Base-by-base conservation (phyloP, 257 asterid genomes). In the Solanum pimpinellifolium region DNA sequence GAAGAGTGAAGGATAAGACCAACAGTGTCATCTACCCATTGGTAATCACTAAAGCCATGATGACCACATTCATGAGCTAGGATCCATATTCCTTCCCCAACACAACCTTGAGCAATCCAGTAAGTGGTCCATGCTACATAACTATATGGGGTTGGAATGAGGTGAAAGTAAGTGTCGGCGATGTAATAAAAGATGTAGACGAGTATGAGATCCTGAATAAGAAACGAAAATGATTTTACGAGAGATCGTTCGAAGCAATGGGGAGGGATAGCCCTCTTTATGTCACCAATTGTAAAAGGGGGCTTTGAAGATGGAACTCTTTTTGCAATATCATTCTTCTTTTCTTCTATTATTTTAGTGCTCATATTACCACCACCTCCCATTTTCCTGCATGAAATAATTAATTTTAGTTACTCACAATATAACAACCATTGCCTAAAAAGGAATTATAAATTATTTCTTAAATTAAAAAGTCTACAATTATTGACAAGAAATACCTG, bases 81-180 rank as follows among this genome's bases (percentile, higher is more conserved):
- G n/a, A 86, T 31, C 88, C 88, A 87, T 77, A 87, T 82, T 5
- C 86, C 88, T 6, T 44, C 69, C 16, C 49, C 35, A 21, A 87
- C 82, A 87, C 86, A 87, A 59, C 88, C 88, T 78, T 87, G 88
- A 39, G 46, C 49, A 14, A 87, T 87, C 88, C 85, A 60, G 15
- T 87, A 87, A 13, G 52, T 11, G 18, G 56, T 11, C 88, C 88
- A 86, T 31, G 88, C 88, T 2, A 86, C 11, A n/a, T 74, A 21
- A 21, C 1, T 20, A 21, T 37, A 74, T 20, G 81, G 81, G 29
- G 81, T 14, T 6, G 85, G 77, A 33, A 70, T 23, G 77, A 70
- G 44, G 44, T 70, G 77, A 18, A 70, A 31, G 44, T 33, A 70
- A 70, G 77, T 70, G 25, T 23, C 16, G 14, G 77, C 77, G 18